Evolutionary conservation across 306 rosid species (phyloP), one percentile per base, ranked within the genome.

Genomic region (Vachellia pachyceras): DNA sequence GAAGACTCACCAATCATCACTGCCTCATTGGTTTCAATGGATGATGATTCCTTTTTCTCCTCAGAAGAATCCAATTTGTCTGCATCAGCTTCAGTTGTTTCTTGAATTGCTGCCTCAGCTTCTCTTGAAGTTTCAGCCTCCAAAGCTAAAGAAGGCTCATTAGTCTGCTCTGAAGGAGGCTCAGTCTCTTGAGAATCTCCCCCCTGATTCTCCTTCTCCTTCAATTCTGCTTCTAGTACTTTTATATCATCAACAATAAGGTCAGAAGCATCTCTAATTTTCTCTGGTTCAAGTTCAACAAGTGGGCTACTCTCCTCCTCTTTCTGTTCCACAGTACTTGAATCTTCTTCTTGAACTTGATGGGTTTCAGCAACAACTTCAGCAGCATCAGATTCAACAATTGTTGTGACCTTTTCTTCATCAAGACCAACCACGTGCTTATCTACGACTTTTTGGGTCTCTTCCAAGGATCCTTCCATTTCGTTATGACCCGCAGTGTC

Each of bases 391-490:
- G 75, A 10, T 4, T 75, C 86, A 74, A 40, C 77, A 42, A 45
- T 66, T 1, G 67, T 77, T 65, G 76, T 69, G 85, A 72, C 25
- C 13, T 63, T 75, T 47, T 79, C 77, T 65, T 41, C 50, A 18
- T 40, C 73, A 68, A 11, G 11, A 69, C 63, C 81, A 10, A 23
- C 68, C 76, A 80, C 84, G 29, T 71, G 79, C 47, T 81, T 84
- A 15, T 73, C 74, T 5, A 63, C 2, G 7, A 17, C 68, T 58
- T 80, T 83, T 37, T 47, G 81, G 37, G 55, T 73, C 61, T 84
- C 88, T 35, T 70, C 22, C 23, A 82, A 68, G 41, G 86, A 72
- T 55, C 61, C 90, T 47, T 84, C 97, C 94, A 91, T 90, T 81
- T 78, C 9, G 46, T 15, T 57, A 41, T 50, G 52, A 58, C 45